Evolutionary conservation across 257 asterid species (phyloP), one percentile per base, ranked within the genome.

Genomic region (Scutellaria barbata): DNA sequence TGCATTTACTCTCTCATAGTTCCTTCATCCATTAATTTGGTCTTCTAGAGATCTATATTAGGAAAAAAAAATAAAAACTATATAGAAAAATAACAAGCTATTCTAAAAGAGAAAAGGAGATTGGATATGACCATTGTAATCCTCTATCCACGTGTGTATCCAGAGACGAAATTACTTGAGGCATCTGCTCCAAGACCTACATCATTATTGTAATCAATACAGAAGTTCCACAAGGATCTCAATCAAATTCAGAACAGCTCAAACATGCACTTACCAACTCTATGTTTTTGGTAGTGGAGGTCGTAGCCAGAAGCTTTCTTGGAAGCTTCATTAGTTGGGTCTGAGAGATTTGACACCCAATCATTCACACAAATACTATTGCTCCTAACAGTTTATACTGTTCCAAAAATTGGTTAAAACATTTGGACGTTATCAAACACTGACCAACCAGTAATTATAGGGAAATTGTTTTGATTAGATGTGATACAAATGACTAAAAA

Each of bases 71-170:
- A 39, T 17, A 12, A 10, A 73, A 48, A 70, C 16, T 55, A 67
- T 33, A 10, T 12, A 8, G 18, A 42, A 66, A 33, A 43, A 73
- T 4, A 8, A 64, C 10, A 56, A 76, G 59, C 45, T 61, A 33
- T 30, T 45, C 59, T 53, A 10, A 75, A 43, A 52, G 7, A 43
- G 64, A 53, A 25, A 16, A 51, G 25, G 17, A 18, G 18, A 65
- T 41, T 41, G 66, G 17, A 76, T 14, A 58, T 17, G 58, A 91
- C 97, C 96, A 83, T 63, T 85, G 87, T 40, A 92, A 73, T 35
- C 90, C 95, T 72, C 82, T 74, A 40, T 92, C 95, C 82, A 87
- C 82, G 40, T 87, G 93, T 58, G 89, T 87, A 86, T 91, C 97
- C 75, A 91, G 61, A 40, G 91, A 79, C 37, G 95, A 91, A 77